Base-by-base conservation (phyloP, 257 asterid species). In the Primulina tabacum region DNA sequence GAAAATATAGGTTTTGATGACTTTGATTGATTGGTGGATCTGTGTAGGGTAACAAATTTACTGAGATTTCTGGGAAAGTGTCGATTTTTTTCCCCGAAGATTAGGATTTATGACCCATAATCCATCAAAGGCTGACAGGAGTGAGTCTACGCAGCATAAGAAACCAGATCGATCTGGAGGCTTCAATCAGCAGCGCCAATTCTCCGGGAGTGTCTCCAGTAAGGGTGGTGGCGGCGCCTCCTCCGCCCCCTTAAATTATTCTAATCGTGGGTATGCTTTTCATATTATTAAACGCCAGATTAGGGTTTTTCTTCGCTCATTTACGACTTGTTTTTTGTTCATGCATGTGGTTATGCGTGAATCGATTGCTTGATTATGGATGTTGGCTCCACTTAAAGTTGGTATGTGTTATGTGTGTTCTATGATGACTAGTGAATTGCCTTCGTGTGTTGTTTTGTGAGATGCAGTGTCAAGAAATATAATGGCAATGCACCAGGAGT, bases 21-120 rank as follows among this genome's bases (percentile, higher is more conserved):
- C 55, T 75, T 65, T 76, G 71, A 65, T 80, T 80, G 84, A 84
- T 86, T 74, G 81, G 85, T 74, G 83, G 88, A 89, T 91, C 88
- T 66, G 56, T 47, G 24, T 62, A 59, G 73, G 69, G 59, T 29
- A 18, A 30, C 47, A 26, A 71, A 55, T 62, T 57, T 69, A 68
- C 43, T 75, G 70, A 56, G 16, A 55, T 62, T 82, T 75, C 28
- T 18, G 68, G 80, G 59, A 63, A 72, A 70, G 67, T 8, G 20
- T 64, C 67, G 73, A 14, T 64, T 71, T 35, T 35, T 70, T 59
- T 76, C 58, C 65, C 40, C 57, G 57, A 78, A 75, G 68, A 69
- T 52, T 67, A 64, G 87, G 68, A 84, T 82, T 78, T 83, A 86
- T 86, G 89, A 82, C 92, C 89, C 83, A 77, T 11, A 83, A 79